Base-by-base conservation (phyloP, 805 yeast genomes). In the Candida incommunis region DNA sequence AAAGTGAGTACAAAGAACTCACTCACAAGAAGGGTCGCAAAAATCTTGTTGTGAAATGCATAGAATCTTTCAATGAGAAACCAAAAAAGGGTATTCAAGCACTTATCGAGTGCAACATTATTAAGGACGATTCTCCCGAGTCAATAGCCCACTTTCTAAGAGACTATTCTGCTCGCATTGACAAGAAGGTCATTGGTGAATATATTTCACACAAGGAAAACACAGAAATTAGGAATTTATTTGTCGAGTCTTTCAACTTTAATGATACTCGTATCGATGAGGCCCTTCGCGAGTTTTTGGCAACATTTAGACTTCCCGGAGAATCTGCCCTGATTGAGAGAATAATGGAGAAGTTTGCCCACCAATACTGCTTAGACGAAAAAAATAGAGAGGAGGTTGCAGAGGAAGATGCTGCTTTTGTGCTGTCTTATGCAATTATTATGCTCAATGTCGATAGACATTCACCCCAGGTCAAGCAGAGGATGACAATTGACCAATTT, bases 311-410 rank as follows among this genome's bases (percentile, higher is more conserved):
- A 60, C 70, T 92, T 42, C 97, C 97, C 1, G 99, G 99, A 48
- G 99, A 92, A 64, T 82, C 96, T 0, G 97, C 87, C 57, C 96
- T 86, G 61, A 92, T 92, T 59, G 98, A 92, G 61, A 73, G 96
- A 55, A 76, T 90, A 15, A 81, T 92, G 23, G 96, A 90, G 55
- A 69, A 76, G 3, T 92, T 92, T 62, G 87, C 94, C 2, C 79
- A 77, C 37, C 75, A 83, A 47, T 92, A 85, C 62, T 82, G 84
- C 13, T 68, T 67, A 18, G 78, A 82, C 47, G 85, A 80, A 55
- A 64, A 64, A 4, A 65, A 66, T 21, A 54, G 58, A 16, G 52
- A 52, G 31, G 60, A 57, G 15, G 57, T 58, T 4, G 71, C 75
- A 29, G 90, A 94, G 2, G 70, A 79, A 18, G 97, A 92, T 58